Evolutionary conservation across 108 stramenopile species (phyloP).

Genomic region (Schizochytrium sp.): DNA sequence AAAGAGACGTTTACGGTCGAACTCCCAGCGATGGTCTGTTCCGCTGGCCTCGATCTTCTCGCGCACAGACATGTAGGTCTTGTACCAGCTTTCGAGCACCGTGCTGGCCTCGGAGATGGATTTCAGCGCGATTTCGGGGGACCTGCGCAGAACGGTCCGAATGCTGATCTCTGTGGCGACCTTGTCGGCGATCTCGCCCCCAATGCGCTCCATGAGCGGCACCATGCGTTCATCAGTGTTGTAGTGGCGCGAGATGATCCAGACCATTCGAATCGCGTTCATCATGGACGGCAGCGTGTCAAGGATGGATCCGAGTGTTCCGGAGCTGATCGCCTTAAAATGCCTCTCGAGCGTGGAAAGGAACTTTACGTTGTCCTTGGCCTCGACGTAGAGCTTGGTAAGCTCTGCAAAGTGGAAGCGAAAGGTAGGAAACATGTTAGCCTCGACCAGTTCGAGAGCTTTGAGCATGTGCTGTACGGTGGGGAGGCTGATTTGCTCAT

Average conservation of each 20-base stretch:
- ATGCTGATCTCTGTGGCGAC: slow-evolving; percentile 40
- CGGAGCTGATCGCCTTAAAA: slow-evolving; percentile 53
- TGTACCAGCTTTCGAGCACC: slow-evolving; percentile 48
- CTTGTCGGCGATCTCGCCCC: slow-evolving; percentile 36
- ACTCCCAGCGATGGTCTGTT: slow-evolving; percentile 60
- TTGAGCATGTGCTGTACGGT: slow-evolving; percentile 53
- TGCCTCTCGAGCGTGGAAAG: slow-evolving; percentile 60
- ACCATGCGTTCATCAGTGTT: slow-evolving; percentile 53
- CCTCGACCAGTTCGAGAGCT: slow-evolving; percentile 43
- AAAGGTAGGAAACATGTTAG: slow-evolving; percentile 42
- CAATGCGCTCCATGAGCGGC: slow-evolving; percentile 39
- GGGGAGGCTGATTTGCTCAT: slow-evolving; percentile 55
- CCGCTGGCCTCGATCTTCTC: slow-evolving; percentile 51
- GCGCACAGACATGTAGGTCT: slow-evolving; percentile 49
- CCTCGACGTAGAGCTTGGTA: slow-evolving; percentile 50
- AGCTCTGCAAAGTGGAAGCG: slow-evolving; percentile 45
- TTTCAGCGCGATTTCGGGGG: slow-evolving; percentile 27
- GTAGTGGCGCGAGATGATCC: slow-evolving; percentile 65
- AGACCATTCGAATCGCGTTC: slow-evolving; percentile 59
- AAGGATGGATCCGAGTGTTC: slow-evolving; percentile 43
- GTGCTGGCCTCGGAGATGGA: slow-evolving; percentile 43
- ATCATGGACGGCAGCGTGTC: slow-evolving; percentile 54
- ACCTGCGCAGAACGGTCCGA: slow-evolving; percentile 30
- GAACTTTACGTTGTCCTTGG: slow-evolving; percentile 64
- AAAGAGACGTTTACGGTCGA: slow-evolving; percentile 52